Base-by-base conservation (phyloP, 2,329 filamentous ascomycete species). In the Alternaria sp. region DNA sequence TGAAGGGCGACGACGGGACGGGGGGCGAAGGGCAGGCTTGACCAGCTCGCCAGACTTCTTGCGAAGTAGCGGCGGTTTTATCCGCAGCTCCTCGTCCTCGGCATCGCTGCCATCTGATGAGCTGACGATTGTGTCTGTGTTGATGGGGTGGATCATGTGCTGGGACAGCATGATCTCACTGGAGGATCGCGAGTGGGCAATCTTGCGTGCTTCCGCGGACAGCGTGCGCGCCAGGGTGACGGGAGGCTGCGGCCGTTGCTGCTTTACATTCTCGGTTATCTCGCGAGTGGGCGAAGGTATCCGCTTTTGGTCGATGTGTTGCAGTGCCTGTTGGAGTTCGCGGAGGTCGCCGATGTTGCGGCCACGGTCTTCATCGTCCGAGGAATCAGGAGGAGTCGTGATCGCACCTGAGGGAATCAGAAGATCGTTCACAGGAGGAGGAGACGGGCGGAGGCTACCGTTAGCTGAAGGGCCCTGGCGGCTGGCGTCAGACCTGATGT, bases 41-140 rank as follows among this genome's bases (percentile, higher is more conserved):
- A 99, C 96, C 36, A 99, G 86, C 82, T 99, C 96, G 32, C 96
- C 96, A 43, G 96, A 98, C 86, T 99, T 99, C 84, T 99, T 99
- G 74, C 96, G 90, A 11, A 99, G 90, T 89, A 98, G 96, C 57
- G 90, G 89, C n/a, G 94, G 93, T 82, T 96, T 96, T 72, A 83
- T 85, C 67, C 76, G 80, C 64, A 86, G 72, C 59, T 83, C 90
- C 82, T 79, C 88, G 82, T 74, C 78, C 86, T 90, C 69, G 81
- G 87, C 75, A 63, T 88, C 85, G 70, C 84, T 85, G 49, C 86
- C 86, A 36, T 81, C 80, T 11, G 82, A 81, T 46, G 81, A 83
- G 58, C 80, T 80, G 54, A 79, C 76, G 57, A 81, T 74, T 15
- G 81, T 80, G 70, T 85, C 68, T 71, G 83, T 75, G 75, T 84